phyloP scores from a whole-genome alignment of 2,329 filamentous ascomycete species.

The Phaeosphaeria sp. region DNA sequence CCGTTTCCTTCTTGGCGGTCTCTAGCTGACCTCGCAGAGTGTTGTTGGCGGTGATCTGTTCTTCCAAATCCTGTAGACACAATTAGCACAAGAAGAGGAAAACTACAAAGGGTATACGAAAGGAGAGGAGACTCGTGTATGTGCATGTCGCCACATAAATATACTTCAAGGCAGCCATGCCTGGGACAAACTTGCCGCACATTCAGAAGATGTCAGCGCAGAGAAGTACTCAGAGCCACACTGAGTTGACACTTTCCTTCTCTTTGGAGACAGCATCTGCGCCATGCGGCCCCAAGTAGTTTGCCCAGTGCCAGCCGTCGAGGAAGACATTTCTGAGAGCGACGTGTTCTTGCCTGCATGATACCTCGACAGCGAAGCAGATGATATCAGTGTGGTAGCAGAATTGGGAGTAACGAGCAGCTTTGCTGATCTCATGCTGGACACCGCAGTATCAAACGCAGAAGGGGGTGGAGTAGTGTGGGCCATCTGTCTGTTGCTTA shows the following conservation, averaged over 20 bases:
- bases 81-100: conserved; percentile 15
- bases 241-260: conserved; percentile 18
- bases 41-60: conserved; percentile 30
- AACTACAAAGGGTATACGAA: not conserved
- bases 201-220: conserved; percentile 15
- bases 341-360: conserved; percentile 24
- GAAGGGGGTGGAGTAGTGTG: conserved; percentile 24
- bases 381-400: conserved; percentile 29
- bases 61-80: conserved; percentile 38
- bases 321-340: conserved; percentile 26
- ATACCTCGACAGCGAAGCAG: conserved; percentile 13
- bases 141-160: conserved; percentile 18
- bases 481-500: conserved; percentile 40
- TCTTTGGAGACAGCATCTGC: conserved; percentile 29
- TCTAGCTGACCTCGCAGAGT: conserved; percentile 40
- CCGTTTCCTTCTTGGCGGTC: conserved; percentile 40
- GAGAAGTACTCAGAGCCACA: conserved; percentile 25
- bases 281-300: conserved; percentile 33
- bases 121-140: conserved; percentile 2
- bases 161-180: conserved; percentile 36
- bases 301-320: conserved; percentile 29
- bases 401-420: conserved; percentile 28
- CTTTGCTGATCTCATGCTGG: conserved; percentile 22
- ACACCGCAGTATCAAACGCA: conserved; percentile 30
- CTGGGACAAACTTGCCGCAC: conserved; percentile 42